phyloP scores from a whole-genome alignment of 768 basidiomycete genomes.

The Sporobolomyces roseus region DNA sequence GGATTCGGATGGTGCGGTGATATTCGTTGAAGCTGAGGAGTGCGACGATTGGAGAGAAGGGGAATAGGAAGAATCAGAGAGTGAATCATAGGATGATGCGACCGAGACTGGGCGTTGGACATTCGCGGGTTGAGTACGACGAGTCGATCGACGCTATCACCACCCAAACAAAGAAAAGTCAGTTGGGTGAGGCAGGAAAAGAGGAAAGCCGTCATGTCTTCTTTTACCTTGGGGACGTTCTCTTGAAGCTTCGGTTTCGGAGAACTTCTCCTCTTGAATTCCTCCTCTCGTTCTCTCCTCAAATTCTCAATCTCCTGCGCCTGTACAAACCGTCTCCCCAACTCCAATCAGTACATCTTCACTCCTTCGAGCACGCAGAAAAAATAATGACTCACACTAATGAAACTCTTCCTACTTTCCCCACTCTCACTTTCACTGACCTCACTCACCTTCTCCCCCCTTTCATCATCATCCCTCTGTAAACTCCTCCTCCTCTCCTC shows the following conservation, averaged over 20 bases:
- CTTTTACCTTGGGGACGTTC: no score
- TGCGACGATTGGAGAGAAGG: constrained; percentile 12
- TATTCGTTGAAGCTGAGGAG: neutral
- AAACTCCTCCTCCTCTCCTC: constrained; percentile 40
- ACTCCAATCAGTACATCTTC: neutral
- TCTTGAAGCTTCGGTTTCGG: no score
- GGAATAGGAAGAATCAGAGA: constrained; percentile 44
- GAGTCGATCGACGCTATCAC: no score
- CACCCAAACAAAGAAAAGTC: no score
- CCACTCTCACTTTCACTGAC: constrained; percentile 17
- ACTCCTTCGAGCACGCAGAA: no score
- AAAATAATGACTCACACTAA: neutral
- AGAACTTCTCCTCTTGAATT: constrained; percentile 1
- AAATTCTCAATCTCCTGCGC: constrained; percentile 19
- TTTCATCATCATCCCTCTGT: neutral
- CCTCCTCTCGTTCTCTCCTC: neutral
- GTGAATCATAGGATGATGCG: constrained; percentile 42
- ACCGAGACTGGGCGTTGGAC: neutral
- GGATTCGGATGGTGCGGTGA: neutral
- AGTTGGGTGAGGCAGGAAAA: no score
- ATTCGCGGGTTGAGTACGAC: no score
- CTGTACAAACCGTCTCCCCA: neutral
- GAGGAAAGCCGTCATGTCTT: no score
- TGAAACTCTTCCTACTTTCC: constrained; percentile 42
- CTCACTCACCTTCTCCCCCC: neutral